Evolutionary conservation across 164 flowering plant genomes (phyloP).

Genomic region (Umbilicus rupestris): DNA sequence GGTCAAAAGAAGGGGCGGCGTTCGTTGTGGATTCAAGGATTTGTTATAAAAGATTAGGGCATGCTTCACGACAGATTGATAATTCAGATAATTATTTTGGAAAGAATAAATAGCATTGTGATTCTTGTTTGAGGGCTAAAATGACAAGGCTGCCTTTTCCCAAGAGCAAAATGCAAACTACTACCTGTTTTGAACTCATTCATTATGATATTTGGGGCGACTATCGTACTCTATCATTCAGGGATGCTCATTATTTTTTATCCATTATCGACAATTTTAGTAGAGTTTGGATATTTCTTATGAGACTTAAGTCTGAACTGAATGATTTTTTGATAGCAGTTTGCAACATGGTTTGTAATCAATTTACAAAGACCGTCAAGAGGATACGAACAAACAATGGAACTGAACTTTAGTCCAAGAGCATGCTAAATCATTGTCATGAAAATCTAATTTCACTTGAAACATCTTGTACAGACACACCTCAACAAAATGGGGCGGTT

Average conservation of each 20-base stretch:
- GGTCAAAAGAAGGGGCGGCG: neutral
- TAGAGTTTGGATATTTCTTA: conserved; percentile 1
- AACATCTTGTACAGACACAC: neutral
- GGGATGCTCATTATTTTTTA: neutral
- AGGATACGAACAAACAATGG: neutral
- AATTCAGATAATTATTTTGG: neutral
- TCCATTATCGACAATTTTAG: neutral
- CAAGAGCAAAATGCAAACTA: neutral
- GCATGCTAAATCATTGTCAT: neutral
- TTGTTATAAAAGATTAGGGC: neutral
- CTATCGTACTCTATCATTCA: neutral
- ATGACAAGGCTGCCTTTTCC: conserved; percentile 7
- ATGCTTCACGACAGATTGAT: neutral
- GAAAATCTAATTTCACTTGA: neutral
- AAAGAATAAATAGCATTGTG: conserved; percentile 3
- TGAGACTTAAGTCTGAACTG: neutral
- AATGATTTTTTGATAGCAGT: neutral
- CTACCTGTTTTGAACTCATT: neutral
- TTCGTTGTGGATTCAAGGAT: neutral
- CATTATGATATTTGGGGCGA: neutral
- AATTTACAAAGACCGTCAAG: neutral
- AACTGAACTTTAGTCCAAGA: neutral
- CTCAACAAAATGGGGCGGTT: no score
- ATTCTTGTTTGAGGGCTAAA: conserved; percentile 6
- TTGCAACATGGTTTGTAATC: neutral